These are phyloP conservation scores for Curvularia verruculosa DNA, from an alignment of 2,329 filamentous ascomycete species.

Conservation along the genomic window DNA sequence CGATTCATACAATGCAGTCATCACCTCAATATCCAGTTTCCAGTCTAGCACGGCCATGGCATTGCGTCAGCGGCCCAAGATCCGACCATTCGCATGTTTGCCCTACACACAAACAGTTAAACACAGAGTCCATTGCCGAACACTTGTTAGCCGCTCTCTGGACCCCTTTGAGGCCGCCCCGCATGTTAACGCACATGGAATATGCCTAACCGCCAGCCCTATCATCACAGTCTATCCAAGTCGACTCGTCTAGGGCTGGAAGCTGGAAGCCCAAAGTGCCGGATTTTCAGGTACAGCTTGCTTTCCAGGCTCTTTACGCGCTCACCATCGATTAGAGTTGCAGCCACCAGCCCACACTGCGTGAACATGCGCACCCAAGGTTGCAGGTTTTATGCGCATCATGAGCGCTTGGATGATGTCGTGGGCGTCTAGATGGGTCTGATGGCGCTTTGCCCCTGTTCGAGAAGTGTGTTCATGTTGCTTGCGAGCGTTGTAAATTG, in stretches of 20 bases:
- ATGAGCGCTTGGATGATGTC: constrained; percentile 21
- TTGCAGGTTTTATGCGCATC: constrained; percentile 6
- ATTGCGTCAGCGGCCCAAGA: constrained; percentile 16
- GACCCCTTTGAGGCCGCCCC: constrained; percentile 30
- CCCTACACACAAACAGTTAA: constrained; percentile 25
- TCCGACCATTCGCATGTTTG: constrained; percentile 13
- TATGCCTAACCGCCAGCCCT: constrained; percentile 41
- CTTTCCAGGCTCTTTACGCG: constrained; percentile 26
- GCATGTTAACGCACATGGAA: constrained; percentile 18
- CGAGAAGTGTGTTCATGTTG: constrained; percentile 12
- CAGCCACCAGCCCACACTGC: constrained; percentile 24
- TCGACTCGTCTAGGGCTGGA: constrained; percentile 3
- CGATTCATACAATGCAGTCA: constrained; percentile 2
- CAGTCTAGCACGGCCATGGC: constrained; percentile 8
- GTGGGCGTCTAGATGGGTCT: constrained; percentile 20
- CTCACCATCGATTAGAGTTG: constrained; percentile 17
- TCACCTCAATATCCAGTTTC: constrained; percentile 3
- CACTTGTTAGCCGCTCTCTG: constrained; percentile 35
- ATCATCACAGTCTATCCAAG: constrained; percentile 18
- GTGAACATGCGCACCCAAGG: constrained; percentile 21
- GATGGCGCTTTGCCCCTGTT: constrained; percentile 14
- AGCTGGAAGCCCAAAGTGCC: constrained; percentile 20
- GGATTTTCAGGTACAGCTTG: constrained; percentile 29
- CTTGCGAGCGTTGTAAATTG: constrained; percentile 4
- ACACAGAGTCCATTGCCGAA: constrained; percentile 19